These are phyloP conservation scores for Alliaria petiolata DNA, from an alignment of 345 rosid species.

Conservation along the genomic window DNA sequence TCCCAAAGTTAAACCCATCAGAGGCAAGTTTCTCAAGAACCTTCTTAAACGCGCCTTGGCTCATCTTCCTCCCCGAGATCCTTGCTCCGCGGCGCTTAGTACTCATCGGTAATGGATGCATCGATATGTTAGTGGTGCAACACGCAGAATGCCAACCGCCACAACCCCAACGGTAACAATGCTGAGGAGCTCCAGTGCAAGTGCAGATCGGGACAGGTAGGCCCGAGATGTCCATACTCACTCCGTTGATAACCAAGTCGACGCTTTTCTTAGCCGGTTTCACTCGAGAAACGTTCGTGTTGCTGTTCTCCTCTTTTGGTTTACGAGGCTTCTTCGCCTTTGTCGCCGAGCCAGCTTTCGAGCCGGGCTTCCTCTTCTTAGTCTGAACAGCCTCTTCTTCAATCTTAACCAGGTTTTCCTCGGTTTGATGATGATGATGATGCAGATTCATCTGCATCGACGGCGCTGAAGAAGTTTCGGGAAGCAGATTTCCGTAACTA, in stretches of 20 bases:
- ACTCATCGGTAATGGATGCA: slow-evolving; percentile 96
- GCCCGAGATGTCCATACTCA: slow-evolving; percentile 81
- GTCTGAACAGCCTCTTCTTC: slow-evolving; percentile 47
- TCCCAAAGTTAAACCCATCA: slow-evolving; percentile 81
- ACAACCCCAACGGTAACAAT: slow-evolving; percentile 98
- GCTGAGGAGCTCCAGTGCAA: slow-evolving; percentile 93
- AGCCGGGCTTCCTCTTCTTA: slow-evolving; percentile 63
- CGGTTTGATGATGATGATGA: slow-evolving; percentile 36
- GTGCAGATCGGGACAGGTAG: slow-evolving; percentile 92
- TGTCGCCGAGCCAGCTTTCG: slow-evolving; percentile 47
- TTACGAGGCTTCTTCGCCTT: slow-evolving; percentile 74
- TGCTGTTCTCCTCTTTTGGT: slow-evolving; percentile 55
- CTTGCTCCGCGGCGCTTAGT: slow-evolving; percentile 94
- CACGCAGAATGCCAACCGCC: slow-evolving; percentile 99
- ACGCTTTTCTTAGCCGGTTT: slow-evolving; percentile 84
- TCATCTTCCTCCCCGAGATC: slow-evolving; percentile 98
- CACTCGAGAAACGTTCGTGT: slow-evolving; percentile 38
- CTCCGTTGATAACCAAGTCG: slow-evolving; percentile 80
- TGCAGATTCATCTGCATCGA: slow-evolving; percentile 57
- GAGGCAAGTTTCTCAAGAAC: slow-evolving; percentile 92
- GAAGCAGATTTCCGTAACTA: slow-evolving; percentile 41
- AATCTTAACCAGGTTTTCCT: slow-evolving; percentile 44
- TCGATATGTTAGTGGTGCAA: slow-evolving; percentile 87
- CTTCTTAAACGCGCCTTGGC: slow-evolving; percentile 96
- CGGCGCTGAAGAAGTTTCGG: slow-evolving; percentile 56